Conservation (phyloP, 139 green algal species). For the Cymbomonas tetramitiformis region DNA sequence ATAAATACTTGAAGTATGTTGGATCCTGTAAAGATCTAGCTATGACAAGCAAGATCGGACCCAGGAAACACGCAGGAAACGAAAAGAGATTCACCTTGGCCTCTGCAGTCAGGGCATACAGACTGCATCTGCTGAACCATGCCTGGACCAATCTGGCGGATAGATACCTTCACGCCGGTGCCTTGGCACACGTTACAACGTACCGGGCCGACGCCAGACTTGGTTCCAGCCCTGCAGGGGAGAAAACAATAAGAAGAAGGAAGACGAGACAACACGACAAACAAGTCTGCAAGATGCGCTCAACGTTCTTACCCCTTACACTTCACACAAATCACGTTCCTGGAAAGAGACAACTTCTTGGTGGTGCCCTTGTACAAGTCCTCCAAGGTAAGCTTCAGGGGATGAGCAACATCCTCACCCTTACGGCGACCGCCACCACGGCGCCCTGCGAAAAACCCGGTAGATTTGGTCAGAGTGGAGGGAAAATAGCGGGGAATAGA, state of each 20-base stretch:
- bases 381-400: slow-evolving; percentile 73
- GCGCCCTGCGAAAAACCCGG: no score
- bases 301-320: slow-evolving; percentile 47
- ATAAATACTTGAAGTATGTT: no score
- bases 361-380: slow-evolving; percentile 76
- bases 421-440: slow-evolving; percentile 31
- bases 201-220: slow-evolving; percentile 52
- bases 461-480: no score
- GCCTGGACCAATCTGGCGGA: slow-evolving; percentile 80
- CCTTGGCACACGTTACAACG: slow-evolving; percentile 57
- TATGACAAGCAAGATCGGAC: no score
- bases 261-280: slow-evolving; percentile 1
- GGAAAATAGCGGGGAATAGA: no score
- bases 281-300: background rate
- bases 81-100: slow-evolving; percentile 45
- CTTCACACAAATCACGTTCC: slow-evolving; percentile 71
- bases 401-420: slow-evolving; percentile 89
- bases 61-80: no score
- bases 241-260: slow-evolving; percentile 5
- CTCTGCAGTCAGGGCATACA: slow-evolving; percentile 62
- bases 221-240: slow-evolving; percentile 56
- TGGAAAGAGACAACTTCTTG: slow-evolving; percentile 77
- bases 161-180: slow-evolving; percentile 67
- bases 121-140: slow-evolving; percentile 99
- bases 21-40: no score